Percentiles rank a stretch among this genome's conserved stretches.
Evolutionary conservation across 2,329 filamentous ascomycete genomes (phyloP).

Genomic region (Aspergillus sp.): DNA sequence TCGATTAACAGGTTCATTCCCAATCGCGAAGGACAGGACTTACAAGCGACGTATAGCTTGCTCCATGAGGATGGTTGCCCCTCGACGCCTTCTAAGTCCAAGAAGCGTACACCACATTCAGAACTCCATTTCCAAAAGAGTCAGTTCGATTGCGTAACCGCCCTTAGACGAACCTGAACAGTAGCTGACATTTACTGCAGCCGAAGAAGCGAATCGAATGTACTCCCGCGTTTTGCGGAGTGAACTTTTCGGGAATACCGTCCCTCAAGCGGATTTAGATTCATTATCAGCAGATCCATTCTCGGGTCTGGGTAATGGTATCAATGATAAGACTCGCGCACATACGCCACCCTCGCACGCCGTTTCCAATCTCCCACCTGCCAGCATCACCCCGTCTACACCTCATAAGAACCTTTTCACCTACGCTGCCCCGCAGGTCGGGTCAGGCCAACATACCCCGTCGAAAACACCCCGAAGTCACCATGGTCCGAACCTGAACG

Average conservation of each 20-base stretch:
- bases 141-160: constrained; percentile 37
- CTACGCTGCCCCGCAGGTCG: constrained; percentile 68
- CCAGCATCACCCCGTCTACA: constrained; percentile 76
- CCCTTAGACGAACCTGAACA: constrained; percentile 3
- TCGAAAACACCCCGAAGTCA: constrained; percentile 82
- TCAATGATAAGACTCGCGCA: constrained; percentile 61
- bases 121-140: constrained; percentile 93
- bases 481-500: constrained; percentile 80
- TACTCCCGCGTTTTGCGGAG: constrained; percentile 81
- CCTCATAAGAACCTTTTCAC: constrained; percentile 96
- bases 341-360: constrained; percentile 71
- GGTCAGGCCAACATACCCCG: constrained; percentile 76
- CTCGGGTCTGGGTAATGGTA: constrained; percentile 37
- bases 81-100: constrained; percentile 76
- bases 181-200: constrained; percentile 36
- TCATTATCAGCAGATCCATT: constrained; percentile 52
- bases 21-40: constrained; percentile 82
- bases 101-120: constrained; percentile 75
- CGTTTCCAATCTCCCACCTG: constrained; percentile 57
- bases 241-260: constrained; percentile 83
- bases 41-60: constrained; percentile 85
- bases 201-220: constrained; percentile 88
- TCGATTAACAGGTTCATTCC: constrained; percentile 70
- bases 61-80: constrained; percentile 90
- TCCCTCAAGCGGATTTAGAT: constrained; percentile 69